Evolutionary conservation across 495 filamentous ascomycete genomes (phyloP), one percentile per base, ranked within the genome.

Genomic region (Chaetomium tenue): DNA sequence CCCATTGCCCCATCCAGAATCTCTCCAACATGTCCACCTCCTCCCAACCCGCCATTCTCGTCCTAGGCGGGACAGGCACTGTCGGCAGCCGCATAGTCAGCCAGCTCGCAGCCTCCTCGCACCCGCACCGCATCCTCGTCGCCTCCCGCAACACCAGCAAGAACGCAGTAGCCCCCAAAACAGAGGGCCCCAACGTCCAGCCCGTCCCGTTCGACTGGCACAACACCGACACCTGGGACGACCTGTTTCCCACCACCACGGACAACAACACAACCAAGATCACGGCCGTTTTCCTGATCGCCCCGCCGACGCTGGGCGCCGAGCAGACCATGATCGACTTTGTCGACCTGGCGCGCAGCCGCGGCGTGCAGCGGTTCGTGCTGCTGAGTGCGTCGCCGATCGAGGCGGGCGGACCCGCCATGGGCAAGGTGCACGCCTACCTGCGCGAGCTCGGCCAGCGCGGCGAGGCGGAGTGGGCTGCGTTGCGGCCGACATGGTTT

Each of bases 31-130:
- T 66, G 59, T 40, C 60, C 40, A n/a, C 50, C 6, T 7, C 48
- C 33, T 6, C 52, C 44, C 13, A 52, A 3, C 47, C 20, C 28
- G 60, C 68, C 46, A 65, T 84, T 66, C 73, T 85, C 20, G 64
- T 85, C 15, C 71, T 77, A 3, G 83, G 82, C 51, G 82, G 81
- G 57, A 80, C 76, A 16, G 81, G 82, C 63, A 83, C 80, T 42
- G 72, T 81, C 18, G 76, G 78, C 50, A 70, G 71, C 48, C 76
- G 78, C 39, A 72, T 83, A 23, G 78, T 73, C 28, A 63, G 42
- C 9, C 76, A 79, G 8, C 74, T 83, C 28, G 58, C 74, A 3
- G 62, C 64, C 40, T 57, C 68, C 37, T 51, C 74, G 18, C 54
- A 66, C 33, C 44, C 42, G 20, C 56, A 74, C 47, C 73, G 72